Evolutionary conservation across 495 filamentous ascomycete species (phyloP), one percentile per base, ranked within the genome.

Genomic region (Hypoxylon trugodes): DNA sequence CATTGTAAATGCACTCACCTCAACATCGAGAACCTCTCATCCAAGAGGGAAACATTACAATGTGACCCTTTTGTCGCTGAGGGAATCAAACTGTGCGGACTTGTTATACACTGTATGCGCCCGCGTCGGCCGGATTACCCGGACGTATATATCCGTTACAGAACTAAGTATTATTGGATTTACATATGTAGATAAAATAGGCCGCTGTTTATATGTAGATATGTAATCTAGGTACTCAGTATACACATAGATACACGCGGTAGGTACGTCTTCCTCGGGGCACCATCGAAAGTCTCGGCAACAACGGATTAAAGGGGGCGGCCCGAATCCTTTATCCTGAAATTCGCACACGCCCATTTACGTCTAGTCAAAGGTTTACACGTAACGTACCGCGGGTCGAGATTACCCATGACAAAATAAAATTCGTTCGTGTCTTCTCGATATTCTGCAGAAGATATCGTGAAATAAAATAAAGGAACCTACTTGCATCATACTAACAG

Each of bases 241-340:
- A 41, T 10, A 19, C 16, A n/a, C n/a, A n/a, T n/a, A n/a, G n/a
- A n/a, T n/a, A n/a, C n/a, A n/a, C n/a, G n/a, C n/a, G n/a, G n/a
- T n/a, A n/a, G n/a, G n/a, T n/a, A n/a, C n/a, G n/a, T n/a, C n/a
- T n/a, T n/a, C n/a, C n/a, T n/a, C n/a, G n/a, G n/a, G n/a, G n/a
- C n/a, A n/a, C n/a, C n/a, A n/a, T n/a, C n/a, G n/a, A n/a, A n/a
- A n/a, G n/a, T n/a, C n/a, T 48, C 59, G 59, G 59, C 41, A 35
- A 25, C 41, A 37, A 40, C 45, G 28, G 43, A 47, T 22, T 58
- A 49, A 55, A 56, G 18, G 41, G 51, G 50, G 42, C 50, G 50
- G 43, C 36, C 59, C 59, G 59, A 51, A 35, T 56, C 26, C 22
- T 56, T 48, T 50, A 49, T 56, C 33, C 50, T 42, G 40, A 61